These are phyloP conservation scores for Aphanomyces astaci DNA, from an alignment of 352 stramenopile genomes.

Conservation along the genomic window DNA sequence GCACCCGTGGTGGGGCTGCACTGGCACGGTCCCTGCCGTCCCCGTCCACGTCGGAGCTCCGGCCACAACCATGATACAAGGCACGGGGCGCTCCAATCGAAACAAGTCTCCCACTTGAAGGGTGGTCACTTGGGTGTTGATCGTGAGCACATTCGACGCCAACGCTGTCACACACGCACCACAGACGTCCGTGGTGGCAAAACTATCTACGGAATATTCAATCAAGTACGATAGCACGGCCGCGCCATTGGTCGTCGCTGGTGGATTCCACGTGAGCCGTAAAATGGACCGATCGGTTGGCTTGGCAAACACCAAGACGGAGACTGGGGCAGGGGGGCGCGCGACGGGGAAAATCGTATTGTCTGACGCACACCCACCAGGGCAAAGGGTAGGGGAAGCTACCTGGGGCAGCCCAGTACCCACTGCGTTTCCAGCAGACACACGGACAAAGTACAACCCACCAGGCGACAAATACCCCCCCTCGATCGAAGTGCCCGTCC, in stretches of 20 bases:
- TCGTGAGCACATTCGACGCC: slow-evolving; percentile 30
- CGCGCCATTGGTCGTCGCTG: slow-evolving; percentile 55
- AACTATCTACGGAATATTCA: slow-evolving; percentile 71
- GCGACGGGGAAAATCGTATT: slow-evolving; percentile 39
- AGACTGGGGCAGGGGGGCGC: slow-evolving; percentile 55
- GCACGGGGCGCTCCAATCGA: slow-evolving; percentile 35
- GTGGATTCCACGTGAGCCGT: slow-evolving; percentile 78
- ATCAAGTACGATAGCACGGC: slow-evolving; percentile 64
- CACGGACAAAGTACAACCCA: slow-evolving; percentile 81
- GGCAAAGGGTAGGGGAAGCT: slow-evolving; percentile 37
- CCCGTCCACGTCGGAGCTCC: slow-evolving; percentile 35
- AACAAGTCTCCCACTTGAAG: slow-evolving; percentile 39
- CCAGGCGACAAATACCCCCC: slow-evolving; percentile 71
- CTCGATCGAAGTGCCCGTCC: slow-evolving; percentile 65
- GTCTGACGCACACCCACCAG: slow-evolving; percentile 37
- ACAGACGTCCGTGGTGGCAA: slow-evolving; percentile 37
- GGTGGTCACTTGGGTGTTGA: slow-evolving; percentile 27
- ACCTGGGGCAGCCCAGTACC: slow-evolving; percentile 52
- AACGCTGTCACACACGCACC: slow-evolving; percentile 41
- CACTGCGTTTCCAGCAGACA: slow-evolving; percentile 83
- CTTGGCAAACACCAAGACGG: slow-evolving; percentile 80
- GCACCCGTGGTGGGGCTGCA: slow-evolving; percentile 50
- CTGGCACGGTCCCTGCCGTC: slow-evolving; percentile 35
- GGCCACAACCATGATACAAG: slow-evolving; percentile 47
- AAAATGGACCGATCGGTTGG: slow-evolving; percentile 61